Percentiles rank a stretch among this genome's conserved stretches.
These are phyloP conservation scores for Paecilomyces sp. DNA, from an alignment of 2,329 filamentous ascomycete species.

Conservation along the genomic window DNA sequence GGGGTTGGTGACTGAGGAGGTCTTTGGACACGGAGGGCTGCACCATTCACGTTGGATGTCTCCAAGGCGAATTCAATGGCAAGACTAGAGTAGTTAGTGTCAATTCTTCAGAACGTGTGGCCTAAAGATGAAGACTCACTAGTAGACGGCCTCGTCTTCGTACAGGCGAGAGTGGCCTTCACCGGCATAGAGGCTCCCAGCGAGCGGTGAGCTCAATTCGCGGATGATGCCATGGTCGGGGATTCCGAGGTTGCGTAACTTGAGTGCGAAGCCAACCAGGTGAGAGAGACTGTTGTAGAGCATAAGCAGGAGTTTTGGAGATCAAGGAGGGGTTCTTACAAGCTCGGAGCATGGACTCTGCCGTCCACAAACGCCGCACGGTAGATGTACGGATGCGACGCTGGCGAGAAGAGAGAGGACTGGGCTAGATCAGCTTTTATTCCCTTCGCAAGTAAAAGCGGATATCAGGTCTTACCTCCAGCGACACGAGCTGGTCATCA, in stretches of 20 bases:
- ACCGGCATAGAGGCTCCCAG: constrained; percentile 82
- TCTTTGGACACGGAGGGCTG: constrained; percentile 46
- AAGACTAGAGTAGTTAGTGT: constrained; percentile 39
- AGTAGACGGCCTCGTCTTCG: constrained; percentile 80
- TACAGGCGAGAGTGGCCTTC: constrained; percentile 93
- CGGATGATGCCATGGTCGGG: constrained; percentile 89
- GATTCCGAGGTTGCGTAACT: constrained; percentile 86
- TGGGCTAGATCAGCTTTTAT: constrained; percentile 18
- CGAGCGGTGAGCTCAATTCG: constrained; percentile 79
- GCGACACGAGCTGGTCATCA: constrained; percentile 89
- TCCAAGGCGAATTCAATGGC: constrained; percentile 67
- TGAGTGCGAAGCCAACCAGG: constrained; percentile 85
- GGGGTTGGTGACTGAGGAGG: constrained; percentile 38
- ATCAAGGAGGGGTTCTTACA: constrained; percentile 42
- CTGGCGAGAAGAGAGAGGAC: constrained; percentile 81
- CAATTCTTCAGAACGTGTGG: neutral
- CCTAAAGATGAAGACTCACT: constrained; percentile 38
- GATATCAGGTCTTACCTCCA: constrained; percentile 57
- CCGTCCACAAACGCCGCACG: constrained; percentile 95
- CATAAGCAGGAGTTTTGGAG: constrained; percentile 6
- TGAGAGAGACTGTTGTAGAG: constrained; percentile 59
- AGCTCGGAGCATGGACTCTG: constrained; percentile 84
- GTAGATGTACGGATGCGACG: constrained; percentile 87
- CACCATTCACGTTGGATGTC: constrained; percentile 50
- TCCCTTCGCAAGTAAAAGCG: neutral